A percentile compares a stretch with the other conserved stretches of the same genome.
phyloP scores from a whole-genome alignment of 1,284 basidiomycete species.

The Microbotryomycetes sp. region DNA sequence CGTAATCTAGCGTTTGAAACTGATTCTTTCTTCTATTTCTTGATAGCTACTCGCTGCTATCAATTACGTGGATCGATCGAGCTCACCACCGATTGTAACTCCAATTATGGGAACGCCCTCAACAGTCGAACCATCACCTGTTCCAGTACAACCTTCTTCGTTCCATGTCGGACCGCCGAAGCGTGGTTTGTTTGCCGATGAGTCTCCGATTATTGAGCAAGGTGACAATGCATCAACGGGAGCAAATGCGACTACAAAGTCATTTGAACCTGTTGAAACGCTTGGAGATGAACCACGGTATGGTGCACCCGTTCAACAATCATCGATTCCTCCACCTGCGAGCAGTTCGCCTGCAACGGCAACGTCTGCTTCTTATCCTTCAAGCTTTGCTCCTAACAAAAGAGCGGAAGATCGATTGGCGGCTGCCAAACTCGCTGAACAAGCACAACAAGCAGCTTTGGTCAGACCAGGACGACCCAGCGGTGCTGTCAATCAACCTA shows the following conservation, averaged over 20 bases:
- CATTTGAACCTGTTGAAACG: not conserved
- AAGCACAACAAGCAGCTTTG: constrained; percentile 26
- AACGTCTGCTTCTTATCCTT: constrained; percentile 15
- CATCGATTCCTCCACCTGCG: not conserved
- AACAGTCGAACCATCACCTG: constrained; percentile 15
- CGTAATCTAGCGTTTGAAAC: not conserved
- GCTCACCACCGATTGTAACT: constrained; percentile 9
- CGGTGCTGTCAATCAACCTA: constrained; percentile 11
- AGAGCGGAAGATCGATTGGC: constrained; percentile 32
- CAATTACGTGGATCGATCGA: constrained; percentile 25
- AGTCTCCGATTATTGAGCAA: not conserved
- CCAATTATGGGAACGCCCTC: constrained; percentile 1
- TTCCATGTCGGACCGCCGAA: constrained; percentile 22
- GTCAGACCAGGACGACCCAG: constrained; percentile 24
- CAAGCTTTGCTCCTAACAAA: constrained; percentile 30
- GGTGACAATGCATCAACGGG: not conserved
- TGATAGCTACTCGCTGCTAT: constrained; percentile 27
- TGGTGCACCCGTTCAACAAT: no score
- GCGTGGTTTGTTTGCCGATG: not conserved
- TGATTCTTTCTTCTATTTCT: not conserved
- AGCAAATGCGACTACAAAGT: not conserved
- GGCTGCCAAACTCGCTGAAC: constrained; percentile 32
- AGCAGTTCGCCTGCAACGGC: not conserved
- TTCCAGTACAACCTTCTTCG: not conserved
- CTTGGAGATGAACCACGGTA: not conserved